Conservation (phyloP, 805 yeast species). For the Yarrowia deformans region DNA sequence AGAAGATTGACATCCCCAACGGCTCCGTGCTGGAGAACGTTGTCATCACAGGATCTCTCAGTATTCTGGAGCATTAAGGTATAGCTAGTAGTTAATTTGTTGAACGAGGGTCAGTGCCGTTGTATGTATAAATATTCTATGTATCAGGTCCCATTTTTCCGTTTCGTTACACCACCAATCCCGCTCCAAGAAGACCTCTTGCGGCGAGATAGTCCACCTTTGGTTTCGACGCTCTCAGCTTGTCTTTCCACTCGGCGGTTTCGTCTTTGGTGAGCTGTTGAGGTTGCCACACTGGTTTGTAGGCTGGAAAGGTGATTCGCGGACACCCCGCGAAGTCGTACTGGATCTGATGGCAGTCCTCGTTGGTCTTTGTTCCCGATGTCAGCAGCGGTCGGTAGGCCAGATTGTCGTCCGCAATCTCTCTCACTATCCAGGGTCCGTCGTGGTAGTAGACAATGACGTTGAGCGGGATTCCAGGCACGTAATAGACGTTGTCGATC, state of each 20-base stretch:
- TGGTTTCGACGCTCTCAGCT: constrained; percentile 21
- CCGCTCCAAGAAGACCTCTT: constrained; percentile 2
- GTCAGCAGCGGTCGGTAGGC: constrained; percentile 5
- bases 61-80: constrained; percentile 83
- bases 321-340: constrained; percentile 32
- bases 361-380: constrained; percentile 4
- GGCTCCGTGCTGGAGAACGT: constrained; percentile 95
- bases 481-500: constrained; percentile 28
- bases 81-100: neutral
- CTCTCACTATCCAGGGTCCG: constrained; percentile 3
- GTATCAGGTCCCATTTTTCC: neutral
- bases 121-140: constrained; percentile 6
- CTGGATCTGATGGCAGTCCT: constrained; percentile 22
- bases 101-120: too few species aligned
- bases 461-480: constrained; percentile 33
- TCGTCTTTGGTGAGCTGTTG: constrained; percentile 24
- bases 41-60: constrained; percentile 94
- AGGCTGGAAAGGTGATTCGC: constrained; percentile 22
- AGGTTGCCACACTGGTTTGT: constrained; percentile 31
- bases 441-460: constrained; percentile 27
- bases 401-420: constrained; percentile 3
- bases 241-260: constrained; percentile 6
- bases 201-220: constrained; percentile 30
- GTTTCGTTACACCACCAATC: neutral
- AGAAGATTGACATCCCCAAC: constrained; percentile 95